Base-by-base conservation (phyloP, 176 grass and related monocot species). In the Aegilops umbellulata region DNA sequence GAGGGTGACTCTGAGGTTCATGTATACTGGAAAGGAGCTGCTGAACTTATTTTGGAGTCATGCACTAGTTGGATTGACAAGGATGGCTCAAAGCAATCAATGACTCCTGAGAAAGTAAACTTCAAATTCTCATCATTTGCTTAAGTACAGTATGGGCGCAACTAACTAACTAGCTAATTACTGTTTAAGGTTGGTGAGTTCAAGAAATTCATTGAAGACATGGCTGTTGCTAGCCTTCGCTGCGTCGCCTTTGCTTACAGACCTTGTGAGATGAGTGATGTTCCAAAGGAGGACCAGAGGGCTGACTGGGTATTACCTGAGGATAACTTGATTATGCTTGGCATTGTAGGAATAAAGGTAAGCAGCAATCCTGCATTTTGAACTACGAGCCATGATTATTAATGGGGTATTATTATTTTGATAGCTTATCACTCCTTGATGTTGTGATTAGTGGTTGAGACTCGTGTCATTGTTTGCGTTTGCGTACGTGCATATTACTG, bases 21-120 rank as follows among this genome's bases (percentile, higher is more conserved):
- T 85, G 76, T 98, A 30, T 92, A 98, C 81, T 98, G 94, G 94
- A 98, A 98, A 92, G 97, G 97, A 69, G 97, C 97, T 24, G 97
- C 94, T 82, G 97, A 98, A 86, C 92, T 98, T 84, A 88, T 98
- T 89, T 80, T 98, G 74, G 87, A 89, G 34, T 89, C 92, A 55
- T 98, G 97, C 86, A 92, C 90, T 8, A 57, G 61, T 77, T 98
- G 92, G 93, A 7, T 98, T 84, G 94, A 94, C 66, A 29, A 65
- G 55, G 88, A 90, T 88, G 94, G 94, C 65, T 90, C 86, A 8
- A 91, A 85, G 57, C 84, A 94, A 14, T 39, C 86, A 26, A 88
- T 98, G 90, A 89, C 83, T 32, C 32, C 90, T 66, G 88, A 95
- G 12, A 95, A 94, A 79, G 94, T 91, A 87, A 87, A 80, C 25